phyloP scores from a whole-genome alignment of 345 rosid species.

The Lumnitzera littorea region DNA sequence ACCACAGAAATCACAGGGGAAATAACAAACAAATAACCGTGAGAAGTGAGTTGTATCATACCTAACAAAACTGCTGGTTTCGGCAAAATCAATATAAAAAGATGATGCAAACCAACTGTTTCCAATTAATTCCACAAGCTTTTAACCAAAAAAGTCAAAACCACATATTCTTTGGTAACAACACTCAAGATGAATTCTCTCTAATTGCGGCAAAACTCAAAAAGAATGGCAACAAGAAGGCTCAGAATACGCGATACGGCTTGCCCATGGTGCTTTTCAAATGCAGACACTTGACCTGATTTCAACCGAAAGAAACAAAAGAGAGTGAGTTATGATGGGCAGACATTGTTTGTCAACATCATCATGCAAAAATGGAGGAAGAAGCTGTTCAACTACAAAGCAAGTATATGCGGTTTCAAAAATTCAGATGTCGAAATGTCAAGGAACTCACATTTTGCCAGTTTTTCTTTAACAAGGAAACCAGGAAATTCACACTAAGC shows the following conservation, averaged over 20 bases:
- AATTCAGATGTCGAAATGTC: neutral
- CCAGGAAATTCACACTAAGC: constrained; percentile 67
- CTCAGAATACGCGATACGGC: constrained; percentile 51
- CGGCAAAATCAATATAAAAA: too few species aligned
- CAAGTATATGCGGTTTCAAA: too few species aligned
- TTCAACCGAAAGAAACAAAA: neutral
- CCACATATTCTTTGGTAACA: neutral
- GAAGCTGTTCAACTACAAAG: too few species aligned
- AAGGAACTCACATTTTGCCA: constrained; percentile 62
- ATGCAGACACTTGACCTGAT: constrained; percentile 65
- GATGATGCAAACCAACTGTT: too few species aligned
- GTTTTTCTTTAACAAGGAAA: constrained; percentile 67
- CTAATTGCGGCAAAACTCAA: constrained; percentile 1
- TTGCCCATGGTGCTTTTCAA: constrained; percentile 74
- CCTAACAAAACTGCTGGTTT: too few species aligned
- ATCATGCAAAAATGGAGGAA: neutral
- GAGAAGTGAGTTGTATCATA: too few species aligned
- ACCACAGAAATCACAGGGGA: too few species aligned
- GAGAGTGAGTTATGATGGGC: neutral
- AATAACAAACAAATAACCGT: too few species aligned
- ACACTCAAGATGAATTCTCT: neutral
- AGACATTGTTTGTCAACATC: neutral
- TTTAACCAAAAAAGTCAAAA: too few species aligned
- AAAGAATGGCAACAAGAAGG: neutral
- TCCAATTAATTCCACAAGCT: too few species aligned